Evolutionary conservation across 2,329 filamentous ascomycete genomes (phyloP).

Genomic region (Penicillium sp.): DNA sequence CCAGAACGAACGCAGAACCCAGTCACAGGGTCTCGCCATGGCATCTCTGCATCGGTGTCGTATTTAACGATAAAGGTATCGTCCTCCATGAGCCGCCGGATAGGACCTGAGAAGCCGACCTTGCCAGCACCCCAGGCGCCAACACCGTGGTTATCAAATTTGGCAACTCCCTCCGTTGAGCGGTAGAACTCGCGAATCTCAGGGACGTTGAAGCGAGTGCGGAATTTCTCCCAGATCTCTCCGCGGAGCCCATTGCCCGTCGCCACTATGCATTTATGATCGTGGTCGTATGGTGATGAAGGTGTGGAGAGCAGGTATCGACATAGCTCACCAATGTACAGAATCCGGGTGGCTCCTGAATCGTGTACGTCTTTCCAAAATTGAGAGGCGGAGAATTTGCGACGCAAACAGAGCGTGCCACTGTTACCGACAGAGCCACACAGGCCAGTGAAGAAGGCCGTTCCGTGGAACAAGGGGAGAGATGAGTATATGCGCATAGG

Average conservation of each 20-base stretch:
- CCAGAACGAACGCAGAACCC: constrained; percentile 45
- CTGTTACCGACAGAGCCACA: constrained; percentile 44
- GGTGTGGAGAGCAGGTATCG: constrained; percentile 51
- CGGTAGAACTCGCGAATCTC: constrained; percentile 54
- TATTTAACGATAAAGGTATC: constrained; percentile 47
- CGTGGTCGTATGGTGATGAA: constrained; percentile 47
- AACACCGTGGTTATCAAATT: constrained; percentile 47
- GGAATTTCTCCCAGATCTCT: constrained; percentile 54
- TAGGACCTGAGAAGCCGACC: constrained; percentile 46
- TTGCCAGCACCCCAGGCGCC: constrained; percentile 47
- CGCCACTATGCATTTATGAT: constrained; percentile 48
- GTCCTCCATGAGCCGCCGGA: constrained; percentile 44
- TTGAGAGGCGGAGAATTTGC: constrained; percentile 49
- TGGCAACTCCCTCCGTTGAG: constrained; percentile 50
- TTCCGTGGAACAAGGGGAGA: constrained; percentile 54
- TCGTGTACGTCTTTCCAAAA: constrained; percentile 51
- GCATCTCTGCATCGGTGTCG: constrained; percentile 44
- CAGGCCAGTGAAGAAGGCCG: constrained; percentile 49
- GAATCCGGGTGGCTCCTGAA: constrained; percentile 44
- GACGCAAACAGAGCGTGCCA: constrained; percentile 46
- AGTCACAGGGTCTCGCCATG: constrained; percentile 47
- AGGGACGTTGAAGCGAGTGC: constrained; percentile 44
- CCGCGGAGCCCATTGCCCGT: constrained; percentile 51
- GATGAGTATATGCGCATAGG: constrained; percentile 51
- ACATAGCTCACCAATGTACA: constrained; percentile 54